A percentile compares a stretch with the other conserved stretches of the same genome.
These are phyloP conservation scores for Colletotrichum destructivum DNA, from an alignment of 2,329 filamentous ascomycete genomes.

Conservation along the genomic window DNA sequence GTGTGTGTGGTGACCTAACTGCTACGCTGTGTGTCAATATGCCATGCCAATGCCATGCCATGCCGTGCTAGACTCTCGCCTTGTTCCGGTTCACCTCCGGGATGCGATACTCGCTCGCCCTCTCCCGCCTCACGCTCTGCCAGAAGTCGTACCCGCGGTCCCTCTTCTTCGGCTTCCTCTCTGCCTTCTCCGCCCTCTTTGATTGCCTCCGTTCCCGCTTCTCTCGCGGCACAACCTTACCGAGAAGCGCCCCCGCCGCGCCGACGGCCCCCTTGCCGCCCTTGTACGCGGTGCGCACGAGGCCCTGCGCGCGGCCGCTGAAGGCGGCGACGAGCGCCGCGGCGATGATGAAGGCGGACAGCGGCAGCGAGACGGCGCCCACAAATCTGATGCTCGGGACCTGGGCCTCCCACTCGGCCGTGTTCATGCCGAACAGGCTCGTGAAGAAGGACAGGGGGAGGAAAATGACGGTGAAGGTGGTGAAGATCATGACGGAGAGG, in stretches of 20 bases:
- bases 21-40: no score
- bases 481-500: slow-evolving; percentile 77
- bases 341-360: slow-evolving; percentile 64
- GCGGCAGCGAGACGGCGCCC: slow-evolving; percentile 64
- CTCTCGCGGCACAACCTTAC: slow-evolving; percentile 24
- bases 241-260: slow-evolving; percentile 1
- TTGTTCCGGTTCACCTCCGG: slow-evolving; percentile 55
- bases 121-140: slow-evolving; percentile 56
- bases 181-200: slow-evolving; percentile 29
- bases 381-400: slow-evolving; percentile 61
- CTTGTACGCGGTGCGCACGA: slow-evolving; percentile 48
- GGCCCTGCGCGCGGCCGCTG: slow-evolving; percentile 60
- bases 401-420: slow-evolving; percentile 70
- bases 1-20: neutral
- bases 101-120: slow-evolving; percentile 57
- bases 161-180: slow-evolving; percentile 39
- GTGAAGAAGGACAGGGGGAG: slow-evolving; percentile 77
- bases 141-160: slow-evolving; percentile 59
- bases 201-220: slow-evolving; percentile 41
- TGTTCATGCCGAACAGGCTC: slow-evolving; percentile 76
- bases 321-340: slow-evolving; percentile 70
- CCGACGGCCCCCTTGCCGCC: neutral
- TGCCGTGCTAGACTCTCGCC: neutral
- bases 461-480: slow-evolving; percentile 75
- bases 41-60: no score